These are phyloP conservation scores for Helichrysum umbraculigerum DNA, from an alignment of 129 eudicot genomes.

Conservation along the genomic window DNA sequence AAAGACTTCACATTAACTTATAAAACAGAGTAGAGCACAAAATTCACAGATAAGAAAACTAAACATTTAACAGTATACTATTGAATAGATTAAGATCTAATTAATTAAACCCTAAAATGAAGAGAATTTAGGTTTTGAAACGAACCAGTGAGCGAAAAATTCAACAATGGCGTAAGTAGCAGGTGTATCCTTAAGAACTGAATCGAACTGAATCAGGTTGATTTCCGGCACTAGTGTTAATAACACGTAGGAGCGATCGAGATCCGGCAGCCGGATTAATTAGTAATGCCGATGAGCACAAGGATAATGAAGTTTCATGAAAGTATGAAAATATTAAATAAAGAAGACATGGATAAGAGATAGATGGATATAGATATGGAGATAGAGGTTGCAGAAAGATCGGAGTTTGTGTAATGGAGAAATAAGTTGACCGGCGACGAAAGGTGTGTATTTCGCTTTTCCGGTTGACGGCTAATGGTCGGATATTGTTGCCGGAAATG, in stretches of 20 bases:
- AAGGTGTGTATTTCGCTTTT: too few species aligned
- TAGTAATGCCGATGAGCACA: constrained; percentile 24
- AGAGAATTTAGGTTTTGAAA: constrained; percentile 10
- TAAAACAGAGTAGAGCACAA: not conserved
- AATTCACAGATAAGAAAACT: not conserved
- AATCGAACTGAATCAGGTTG: constrained; percentile 63
- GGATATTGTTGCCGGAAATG: too few species aligned
- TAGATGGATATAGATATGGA: not conserved
- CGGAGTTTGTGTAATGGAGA: constrained; percentile 21
- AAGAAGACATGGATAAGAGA: constrained; percentile 40
- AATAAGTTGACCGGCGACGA: constrained; percentile 32
- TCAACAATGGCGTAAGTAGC: constrained; percentile 80
- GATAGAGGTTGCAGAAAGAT: constrained; percentile 5
- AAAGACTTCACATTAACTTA: constrained; percentile 13
- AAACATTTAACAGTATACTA: constrained; percentile 2
- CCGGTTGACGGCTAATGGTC: too few species aligned
- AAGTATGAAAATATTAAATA: constrained; percentile 26
- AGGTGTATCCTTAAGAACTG: constrained; percentile 60
- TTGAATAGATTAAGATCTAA: constrained; percentile 23
- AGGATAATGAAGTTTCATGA: constrained; percentile 27
- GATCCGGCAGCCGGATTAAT: constrained; percentile 50
- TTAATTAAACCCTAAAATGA: constrained; percentile 19
- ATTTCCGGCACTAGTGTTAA: constrained; percentile 24
- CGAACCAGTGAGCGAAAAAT: constrained; percentile 92
- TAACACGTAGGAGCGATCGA: constrained; percentile 71